Evolutionary conservation across 805 yeast genomes (phyloP).

Genomic region (Saccharomycopsis malanga): DNA sequence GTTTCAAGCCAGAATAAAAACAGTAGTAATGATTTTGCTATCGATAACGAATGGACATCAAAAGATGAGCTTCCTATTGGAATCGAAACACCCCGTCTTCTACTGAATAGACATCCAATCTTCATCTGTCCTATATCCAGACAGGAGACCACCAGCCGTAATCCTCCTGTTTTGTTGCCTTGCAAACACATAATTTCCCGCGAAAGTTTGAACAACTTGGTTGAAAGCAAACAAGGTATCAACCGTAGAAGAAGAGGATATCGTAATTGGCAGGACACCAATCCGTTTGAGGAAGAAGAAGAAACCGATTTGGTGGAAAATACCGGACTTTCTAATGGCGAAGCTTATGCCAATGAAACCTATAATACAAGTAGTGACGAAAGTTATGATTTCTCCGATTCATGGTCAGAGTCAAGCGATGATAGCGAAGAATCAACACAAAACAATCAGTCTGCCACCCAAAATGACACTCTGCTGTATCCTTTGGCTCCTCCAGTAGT

Average conservation of each 20-base stretch:
- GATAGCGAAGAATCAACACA: neutral
- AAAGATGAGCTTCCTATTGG: conserved; percentile 57
- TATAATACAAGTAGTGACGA: conserved; percentile 2
- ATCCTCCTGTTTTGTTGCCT: conserved; percentile 58
- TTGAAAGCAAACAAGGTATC: conserved; percentile 25
- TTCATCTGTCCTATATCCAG: conserved; percentile 68
- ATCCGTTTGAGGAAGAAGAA: conserved; percentile 2
- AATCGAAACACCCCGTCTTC: conserved; percentile 43
- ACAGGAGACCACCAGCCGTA: conserved; percentile 52
- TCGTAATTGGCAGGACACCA: conserved; percentile 3
- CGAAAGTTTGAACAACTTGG: conserved; percentile 43
- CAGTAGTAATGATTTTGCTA: neutral
- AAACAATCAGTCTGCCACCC: neutral
- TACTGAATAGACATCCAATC: conserved; percentile 52
- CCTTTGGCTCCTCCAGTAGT: too few relatives aligned
- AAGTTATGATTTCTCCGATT: neutral
- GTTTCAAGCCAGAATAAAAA: neutral
- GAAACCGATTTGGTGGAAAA: neutral
- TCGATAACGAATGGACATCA: neutral
- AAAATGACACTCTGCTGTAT: conserved; percentile 5
- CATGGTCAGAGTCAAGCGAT: neutral
- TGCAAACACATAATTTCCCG: conserved; percentile 60
- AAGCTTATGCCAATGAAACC: conserved; percentile 5
- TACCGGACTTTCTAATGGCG: neutral
- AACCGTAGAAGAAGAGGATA: conserved; percentile 9